Base-by-base conservation (phyloP, 108 stramenopile species). In the Skeletonema tropicum region DNA sequence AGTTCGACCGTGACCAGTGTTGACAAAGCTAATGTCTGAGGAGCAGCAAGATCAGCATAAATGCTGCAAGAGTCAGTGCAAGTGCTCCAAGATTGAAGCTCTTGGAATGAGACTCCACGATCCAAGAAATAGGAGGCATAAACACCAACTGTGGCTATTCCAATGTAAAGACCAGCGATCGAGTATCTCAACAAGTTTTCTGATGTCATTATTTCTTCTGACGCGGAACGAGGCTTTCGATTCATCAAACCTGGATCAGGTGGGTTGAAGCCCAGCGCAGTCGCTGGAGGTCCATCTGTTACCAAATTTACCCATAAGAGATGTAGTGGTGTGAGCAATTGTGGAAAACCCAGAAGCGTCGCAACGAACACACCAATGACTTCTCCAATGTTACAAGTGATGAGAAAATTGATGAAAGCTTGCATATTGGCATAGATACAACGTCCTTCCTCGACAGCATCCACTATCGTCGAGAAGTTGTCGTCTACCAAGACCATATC, bases 391-490 rank as follows among this genome's bases (percentile, higher is more conserved):
- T 99, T 99, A 74, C 97, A 97, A 13, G 89, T 90, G 46, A 99
- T 95, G 61, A 98, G 89, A 86, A 98, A 99, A 60, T 96, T 96
- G 60, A 99, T 96, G 85, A 99, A 99, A 7, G 96, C 89, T 84
- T 98, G 97, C 96, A 98, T 98, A 80, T 97, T 98, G 69, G 93
- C 93, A 84, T 97, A 98, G 68, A 99, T 98, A 46, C 90, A 87
- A 30, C 99, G 83, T 0, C 99, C 99, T 85, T 98, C 96, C 81
- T 97, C 94, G 9, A 98, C 94, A 2, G 98, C 98, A 39, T 68
- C 66, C 11, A 98, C 97, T 61, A 99, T 98, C 17, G 97, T 97
- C 14, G 96, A 92, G 69, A 99, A 98, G 79, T 98, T 97, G 70
- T 98, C 97, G 70, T 98, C 97, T 10, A 94, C 95, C 13, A 99